Evolutionary conservation across 805 yeast species (phyloP).

Genomic region (Ogataea allantospora): DNA sequence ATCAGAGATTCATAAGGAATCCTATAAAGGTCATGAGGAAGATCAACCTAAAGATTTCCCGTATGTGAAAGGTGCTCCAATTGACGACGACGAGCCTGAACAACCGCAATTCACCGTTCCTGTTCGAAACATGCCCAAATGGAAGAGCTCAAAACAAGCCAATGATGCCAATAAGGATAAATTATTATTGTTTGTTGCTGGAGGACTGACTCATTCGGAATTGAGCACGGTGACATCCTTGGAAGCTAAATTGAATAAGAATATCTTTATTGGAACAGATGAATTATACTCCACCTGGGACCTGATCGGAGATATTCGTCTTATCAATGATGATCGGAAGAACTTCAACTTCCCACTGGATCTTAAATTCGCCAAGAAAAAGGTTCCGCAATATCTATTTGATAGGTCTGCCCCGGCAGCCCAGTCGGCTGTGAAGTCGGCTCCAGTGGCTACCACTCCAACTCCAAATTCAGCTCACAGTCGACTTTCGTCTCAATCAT

Average conservation of each 20-base stretch:
- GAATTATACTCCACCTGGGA: slow-evolving; percentile 51
- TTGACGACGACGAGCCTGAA: slow-evolving; percentile 22
- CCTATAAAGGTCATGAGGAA: slow-evolving; percentile 29
- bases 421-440: neutral
- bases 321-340: slow-evolving; percentile 27
- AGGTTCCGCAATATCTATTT: slow-evolving; percentile 23
- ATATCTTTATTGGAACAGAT: slow-evolving; percentile 80
- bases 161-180: slow-evolving; percentile 51
- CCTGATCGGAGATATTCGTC: slow-evolving; percentile 32
- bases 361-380: slow-evolving; percentile 15
- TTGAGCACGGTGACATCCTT: slow-evolving; percentile 72
- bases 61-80: slow-evolving; percentile 38
- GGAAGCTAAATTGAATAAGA: slow-evolving; percentile 59
- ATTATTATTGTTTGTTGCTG: slow-evolving; percentile 77
- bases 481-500: slow-evolving; percentile 7
- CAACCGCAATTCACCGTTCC: slow-evolving; percentile 12
- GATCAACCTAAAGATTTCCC: slow-evolving; percentile 52
- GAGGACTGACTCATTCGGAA: slow-evolving; percentile 87
- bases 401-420: slow-evolving; percentile 20
- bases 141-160: slow-evolving; percentile 29
- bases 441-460: slow-evolving; percentile 1
- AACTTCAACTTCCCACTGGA: slow-evolving; percentile 28
- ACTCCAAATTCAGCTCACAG: slow-evolving; percentile 10
- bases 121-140: slow-evolving; percentile 30
- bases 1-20: slow-evolving; percentile 28